These are phyloP conservation scores for Claviceps sp. DNA, from an alignment of 2,329 filamentous ascomycete genomes.

Conservation along the genomic window DNA sequence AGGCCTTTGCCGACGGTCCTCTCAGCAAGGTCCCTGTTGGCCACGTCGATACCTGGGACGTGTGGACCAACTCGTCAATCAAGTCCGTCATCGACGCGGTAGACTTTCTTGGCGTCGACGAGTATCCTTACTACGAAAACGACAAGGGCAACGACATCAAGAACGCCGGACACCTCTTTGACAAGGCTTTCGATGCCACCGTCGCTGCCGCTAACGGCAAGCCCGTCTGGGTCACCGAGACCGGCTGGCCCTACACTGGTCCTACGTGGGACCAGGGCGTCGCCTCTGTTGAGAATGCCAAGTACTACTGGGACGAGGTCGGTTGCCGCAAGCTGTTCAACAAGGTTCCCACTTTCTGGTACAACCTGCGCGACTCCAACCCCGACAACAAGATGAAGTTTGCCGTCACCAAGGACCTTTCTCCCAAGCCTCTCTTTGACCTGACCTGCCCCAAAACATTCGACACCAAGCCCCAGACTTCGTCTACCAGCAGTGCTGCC, in stretches of 20 bases:
- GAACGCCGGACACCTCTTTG: slow-evolving; percentile 41
- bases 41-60: slow-evolving; percentile 58
- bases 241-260: slow-evolving; percentile 49
- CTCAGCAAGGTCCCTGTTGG: slow-evolving; percentile 40
- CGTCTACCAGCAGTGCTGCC: slow-evolving; percentile 3
- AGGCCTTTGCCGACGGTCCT: slow-evolving; percentile 34
- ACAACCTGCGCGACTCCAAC: slow-evolving; percentile 47
- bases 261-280: slow-evolving; percentile 39
- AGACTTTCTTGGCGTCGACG: slow-evolving; percentile 53
- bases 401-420: slow-evolving; percentile 39
- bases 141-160: slow-evolving; percentile 41
- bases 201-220: slow-evolving; percentile 34
- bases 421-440: slow-evolving; percentile 37
- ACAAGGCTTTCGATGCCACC: slow-evolving; percentile 31
- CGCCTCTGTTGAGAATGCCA: slow-evolving; percentile 42
- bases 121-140: slow-evolving; percentile 54
- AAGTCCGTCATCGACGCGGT: slow-evolving; percentile 45
- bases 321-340: slow-evolving; percentile 46
- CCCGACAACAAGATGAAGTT: slow-evolving; percentile 46
- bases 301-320: slow-evolving; percentile 49
- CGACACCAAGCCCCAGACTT: slow-evolving; percentile 17
- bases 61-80: slow-evolving; percentile 47
- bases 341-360: slow-evolving; percentile 46
- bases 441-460: slow-evolving; percentile 36
- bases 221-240: slow-evolving; percentile 50